Conservation (phyloP, 768 basidiomycete species). For the Macrocybe gigantea region DNA sequence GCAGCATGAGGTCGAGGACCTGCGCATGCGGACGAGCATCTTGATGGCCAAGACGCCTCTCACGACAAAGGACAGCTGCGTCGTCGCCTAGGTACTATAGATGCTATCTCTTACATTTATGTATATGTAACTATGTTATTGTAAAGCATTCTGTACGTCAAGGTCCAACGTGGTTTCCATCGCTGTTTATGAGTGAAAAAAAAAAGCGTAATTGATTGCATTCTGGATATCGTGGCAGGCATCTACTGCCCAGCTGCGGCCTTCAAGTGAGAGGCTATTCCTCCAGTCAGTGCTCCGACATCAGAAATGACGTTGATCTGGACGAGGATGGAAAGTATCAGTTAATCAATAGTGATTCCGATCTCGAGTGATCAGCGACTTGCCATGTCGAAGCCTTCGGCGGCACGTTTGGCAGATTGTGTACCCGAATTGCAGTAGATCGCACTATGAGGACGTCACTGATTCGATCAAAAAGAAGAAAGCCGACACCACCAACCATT, state of each 20-base stretch:
- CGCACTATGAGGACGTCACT: conserved; percentile 6
- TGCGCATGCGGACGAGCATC: conserved; percentile 38
- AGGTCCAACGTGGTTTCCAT: too few relatives aligned
- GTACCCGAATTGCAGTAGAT: conserved; percentile 17
- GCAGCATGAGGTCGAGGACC: conserved; percentile 42
- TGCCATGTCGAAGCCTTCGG: conserved; percentile 22
- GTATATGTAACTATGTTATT: too few relatives aligned
- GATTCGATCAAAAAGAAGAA: not conserved
- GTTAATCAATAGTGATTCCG: not conserved
- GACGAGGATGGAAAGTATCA: not conserved
- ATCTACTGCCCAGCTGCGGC: not conserved
- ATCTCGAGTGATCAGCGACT: not conserved
- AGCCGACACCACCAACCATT: conserved; percentile 39
- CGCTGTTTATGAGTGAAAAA: too few relatives aligned
- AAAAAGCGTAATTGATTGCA: too few relatives aligned
- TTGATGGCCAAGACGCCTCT: conserved; percentile 26
- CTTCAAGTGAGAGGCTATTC: conserved; percentile 9
- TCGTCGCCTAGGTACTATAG: too few relatives aligned
- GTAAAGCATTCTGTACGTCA: too few relatives aligned
- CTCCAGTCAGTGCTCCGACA: conserved; percentile 11
- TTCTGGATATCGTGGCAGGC: too few relatives aligned
- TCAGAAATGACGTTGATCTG: conserved; percentile 16
- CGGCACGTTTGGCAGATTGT: conserved; percentile 15
- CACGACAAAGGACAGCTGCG: too few relatives aligned
- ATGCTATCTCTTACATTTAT: too few relatives aligned